Evolutionary conservation across 2,329 filamentous ascomycete genomes (phyloP), one percentile per base, ranked within the genome.

Genomic region (Alternaria incomplexa): DNA sequence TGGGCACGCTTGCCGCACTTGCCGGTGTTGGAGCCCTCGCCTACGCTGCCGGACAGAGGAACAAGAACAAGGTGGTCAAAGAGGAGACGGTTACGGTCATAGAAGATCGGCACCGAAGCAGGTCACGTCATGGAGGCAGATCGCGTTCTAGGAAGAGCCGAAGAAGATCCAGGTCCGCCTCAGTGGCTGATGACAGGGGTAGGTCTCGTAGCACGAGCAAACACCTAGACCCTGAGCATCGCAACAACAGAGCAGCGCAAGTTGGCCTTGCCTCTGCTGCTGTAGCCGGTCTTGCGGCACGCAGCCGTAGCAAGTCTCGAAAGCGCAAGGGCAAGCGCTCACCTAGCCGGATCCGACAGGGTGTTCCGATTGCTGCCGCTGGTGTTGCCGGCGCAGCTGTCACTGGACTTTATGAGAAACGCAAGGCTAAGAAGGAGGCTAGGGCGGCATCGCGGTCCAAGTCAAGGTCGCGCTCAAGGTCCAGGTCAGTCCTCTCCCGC

Each of bases 211-310:
- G 83, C 64, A 77, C 81, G 43, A 84, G 74, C 71, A 79, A 73
- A 65, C 75, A 81, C 68, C 73, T 76, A 32, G 79, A 83, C 59
- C 81, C 83, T 2, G 77, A 84, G 62, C 86, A 88, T 68, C 84
- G 87, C 61, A 88, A 87, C 64, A 84, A 85, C 55, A 84, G 86
- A 62, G 87, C 88, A 68, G 88, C 87, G 13, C 85, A 88, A 72
- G 88, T 87, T 56, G 88, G 88, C 64, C 80, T 89, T 56, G 88
- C 87, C 22, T 87, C 85, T 67, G 88, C 88, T 62, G 87, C 88
- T 8, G 85, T 87, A 9, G 88, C 87, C 36, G 88, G 87, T n/a
- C 80, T 90, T 30, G 84, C 87, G 61, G 84, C 89, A 63, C 84
- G 82, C 58, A 82, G 83, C 43, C 84, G 88, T 55, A 89, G 85